phyloP scores from a whole-genome alignment of 2,329 filamentous ascomycete species.

The Trichophyton schoenleinii region DNA sequence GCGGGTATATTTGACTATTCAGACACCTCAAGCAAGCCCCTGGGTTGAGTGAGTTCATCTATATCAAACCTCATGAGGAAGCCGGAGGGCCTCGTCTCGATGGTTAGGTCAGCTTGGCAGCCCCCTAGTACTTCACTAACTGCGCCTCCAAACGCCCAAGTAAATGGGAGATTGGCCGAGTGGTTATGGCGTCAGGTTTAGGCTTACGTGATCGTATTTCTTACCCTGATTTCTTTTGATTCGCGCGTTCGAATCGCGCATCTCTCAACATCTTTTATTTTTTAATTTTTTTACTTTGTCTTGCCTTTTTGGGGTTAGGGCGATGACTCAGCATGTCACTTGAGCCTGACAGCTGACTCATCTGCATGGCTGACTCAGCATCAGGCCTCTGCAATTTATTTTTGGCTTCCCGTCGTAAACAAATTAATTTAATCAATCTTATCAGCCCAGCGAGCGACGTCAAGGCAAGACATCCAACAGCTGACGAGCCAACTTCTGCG shows the following conservation, averaged over 20 bases:
- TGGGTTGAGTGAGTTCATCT: no score
- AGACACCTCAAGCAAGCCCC: no score
- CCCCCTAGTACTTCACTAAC: neutral
- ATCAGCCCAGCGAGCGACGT: neutral
- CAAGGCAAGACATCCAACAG: neutral
- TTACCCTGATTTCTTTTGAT: conserved; percentile 8
- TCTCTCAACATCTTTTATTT: conserved; percentile 4
- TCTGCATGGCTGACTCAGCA: neutral
- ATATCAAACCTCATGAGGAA: no score
- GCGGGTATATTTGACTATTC: no score
- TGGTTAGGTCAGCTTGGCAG: neutral
- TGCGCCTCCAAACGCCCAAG: neutral
- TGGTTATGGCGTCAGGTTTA: conserved; percentile 10
- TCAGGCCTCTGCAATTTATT: no score
- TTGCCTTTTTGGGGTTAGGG: no score
- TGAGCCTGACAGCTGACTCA: neutral
- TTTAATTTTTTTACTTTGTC: neutral
- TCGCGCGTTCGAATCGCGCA: conserved; percentile 10
- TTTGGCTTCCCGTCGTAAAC: no score
- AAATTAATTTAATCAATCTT: neutral
- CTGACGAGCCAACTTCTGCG: neutral
- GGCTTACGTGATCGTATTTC: conserved; percentile 3
- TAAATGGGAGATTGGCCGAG: conserved; percentile 8
- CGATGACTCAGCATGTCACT: neutral
- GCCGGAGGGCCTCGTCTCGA: no score